phyloP scores from a whole-genome alignment of 495 filamentous ascomycete genomes.

The Penicillium psychrofluorescens region DNA sequence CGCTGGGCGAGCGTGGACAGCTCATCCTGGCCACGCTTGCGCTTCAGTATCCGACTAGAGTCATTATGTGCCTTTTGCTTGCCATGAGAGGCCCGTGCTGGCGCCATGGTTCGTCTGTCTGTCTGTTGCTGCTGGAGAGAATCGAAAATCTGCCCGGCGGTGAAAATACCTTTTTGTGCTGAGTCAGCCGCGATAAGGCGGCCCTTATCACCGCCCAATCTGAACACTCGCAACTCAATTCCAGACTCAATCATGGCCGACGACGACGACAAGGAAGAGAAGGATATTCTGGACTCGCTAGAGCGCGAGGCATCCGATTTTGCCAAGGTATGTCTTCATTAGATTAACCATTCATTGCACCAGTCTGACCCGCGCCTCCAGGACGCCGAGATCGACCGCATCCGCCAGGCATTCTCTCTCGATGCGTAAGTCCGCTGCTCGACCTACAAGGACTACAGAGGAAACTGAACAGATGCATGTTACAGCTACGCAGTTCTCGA shows the following conservation, averaged over 20 bases:
- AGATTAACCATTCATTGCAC: background rate
- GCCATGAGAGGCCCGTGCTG: slow-evolving; percentile 9
- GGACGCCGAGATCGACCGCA: slow-evolving; percentile 95
- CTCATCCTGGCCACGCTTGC: slow-evolving; percentile 49
- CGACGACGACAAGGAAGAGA: slow-evolving; percentile 69
- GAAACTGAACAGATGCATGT: no score
- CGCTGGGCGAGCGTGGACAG: slow-evolving; percentile 36
- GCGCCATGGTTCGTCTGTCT: slow-evolving; percentile 22
- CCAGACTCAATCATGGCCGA: slow-evolving; percentile 25
- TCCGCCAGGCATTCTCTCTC: slow-evolving; percentile 80
- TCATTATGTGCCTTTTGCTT: slow-evolving; percentile 19
- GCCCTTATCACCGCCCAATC: background rate
- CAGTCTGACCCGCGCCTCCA: slow-evolving; percentile 26
- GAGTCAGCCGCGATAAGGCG: slow-evolving; percentile 2
- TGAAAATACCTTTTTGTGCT: slow-evolving; percentile 14
- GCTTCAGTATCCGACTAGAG: slow-evolving; percentile 45
- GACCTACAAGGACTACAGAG: background rate
- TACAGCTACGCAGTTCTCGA: slow-evolving; percentile 85
- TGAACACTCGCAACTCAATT: no score
- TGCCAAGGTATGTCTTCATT: slow-evolving; percentile 54
- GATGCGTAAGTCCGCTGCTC: slow-evolving; percentile 59
- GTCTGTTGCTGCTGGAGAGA: no score
- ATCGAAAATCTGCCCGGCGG: slow-evolving; percentile 7
- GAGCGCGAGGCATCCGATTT: slow-evolving; percentile 87
- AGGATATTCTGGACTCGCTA: slow-evolving; percentile 75